phyloP scores from a whole-genome alignment of 1,139 yeast genomes.

The Casaregolazyma lundiana region DNA sequence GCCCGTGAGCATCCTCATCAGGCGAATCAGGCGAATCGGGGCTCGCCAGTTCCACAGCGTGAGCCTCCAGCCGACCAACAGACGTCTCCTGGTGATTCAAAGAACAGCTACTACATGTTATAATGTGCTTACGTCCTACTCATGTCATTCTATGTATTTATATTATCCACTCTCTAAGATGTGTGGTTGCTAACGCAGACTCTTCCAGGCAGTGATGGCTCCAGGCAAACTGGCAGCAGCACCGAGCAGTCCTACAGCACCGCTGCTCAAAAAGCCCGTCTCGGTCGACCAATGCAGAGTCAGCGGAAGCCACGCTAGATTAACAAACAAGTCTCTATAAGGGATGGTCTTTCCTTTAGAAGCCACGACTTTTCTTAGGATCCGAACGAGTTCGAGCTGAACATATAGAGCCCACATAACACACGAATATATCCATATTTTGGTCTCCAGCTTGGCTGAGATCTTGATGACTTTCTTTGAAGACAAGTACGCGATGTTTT shows the following conservation, averaged over 20 bases:
- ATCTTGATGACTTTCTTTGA: slow-evolving; percentile 35
- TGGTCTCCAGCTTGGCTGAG: slow-evolving; percentile 23
- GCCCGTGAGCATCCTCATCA: slow-evolving; percentile 16
- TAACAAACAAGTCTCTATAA: slow-evolving; percentile 30
- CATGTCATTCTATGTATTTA: background rate
- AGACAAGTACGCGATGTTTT: slow-evolving; percentile 39
- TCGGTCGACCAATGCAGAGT: slow-evolving; percentile 43
- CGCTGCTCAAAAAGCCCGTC: slow-evolving; percentile 32
- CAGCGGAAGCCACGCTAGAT: slow-evolving; percentile 39
- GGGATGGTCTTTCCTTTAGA: slow-evolving; percentile 21
- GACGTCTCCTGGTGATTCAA: background rate
- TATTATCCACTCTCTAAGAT: too few species aligned
- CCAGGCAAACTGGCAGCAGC: slow-evolving; percentile 32
- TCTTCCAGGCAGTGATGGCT: slow-evolving; percentile 24
- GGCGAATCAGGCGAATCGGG: background rate
- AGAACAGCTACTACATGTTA: slow-evolving; percentile 10
- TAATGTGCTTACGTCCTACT: background rate
- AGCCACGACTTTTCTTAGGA: slow-evolving; percentile 16
- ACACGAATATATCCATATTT: slow-evolving; percentile 38
- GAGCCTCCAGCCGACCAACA: background rate
- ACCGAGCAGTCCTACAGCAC: slow-evolving; percentile 38
- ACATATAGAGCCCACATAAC: slow-evolving; percentile 41
- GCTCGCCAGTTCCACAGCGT: background rate
- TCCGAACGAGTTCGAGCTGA: slow-evolving; percentile 31
- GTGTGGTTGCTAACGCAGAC: slow-evolving; percentile 10